Evolutionary conservation across 2,329 filamentous ascomycete genomes (phyloP), one percentile per base, ranked within the genome.

Genomic region (Decorospora gaudefroyi): DNA sequence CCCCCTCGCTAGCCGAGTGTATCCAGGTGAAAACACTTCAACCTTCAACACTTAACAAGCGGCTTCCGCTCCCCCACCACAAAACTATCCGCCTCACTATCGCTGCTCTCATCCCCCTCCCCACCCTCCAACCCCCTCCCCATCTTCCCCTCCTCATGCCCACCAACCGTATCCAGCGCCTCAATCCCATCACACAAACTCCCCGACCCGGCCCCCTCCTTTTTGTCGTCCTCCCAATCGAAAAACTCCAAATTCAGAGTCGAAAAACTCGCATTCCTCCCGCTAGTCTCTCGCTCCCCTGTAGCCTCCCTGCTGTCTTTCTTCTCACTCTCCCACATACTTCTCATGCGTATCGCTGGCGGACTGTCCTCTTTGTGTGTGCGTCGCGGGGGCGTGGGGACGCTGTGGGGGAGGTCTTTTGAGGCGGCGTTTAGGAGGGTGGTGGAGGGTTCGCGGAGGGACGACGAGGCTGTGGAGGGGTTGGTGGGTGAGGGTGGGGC

Each of bases 351-450:
- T 7, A 44, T 44, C 9, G 54, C 29, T 8, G 53, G 56, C n/a
- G 61, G 43, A 15, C 47, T 51, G 18, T 50, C 30, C 2, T 59
- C 54, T 22, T 49, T 42, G 33, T 62, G 58, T 11, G 37, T 46
- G 13, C 51, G 52, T 11, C 44, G 52, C 1, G 59, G 56, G 1
- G 53, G 53, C 3, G 54, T 63, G n/a, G 60, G 59, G 1, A 65
- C 22, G 5, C 18, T 47, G 17, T 39, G 35, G n/a, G 62, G 58
- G 7, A 65, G 47, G 16, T 58, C 51, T 21, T 46, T 46, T 12
- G 61, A 62, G 2, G 55, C 57, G 10, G 56, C 50, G 46, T 66
- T 61, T 7, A 61, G 44, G 2, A 62, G 45, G 4, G 58, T 43
- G 18, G 46, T 34, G 11, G 60, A 59, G 12, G 55, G 54, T 32